Conservation (phyloP, 73 alveolate species). For the Halteria grandinella region DNA sequence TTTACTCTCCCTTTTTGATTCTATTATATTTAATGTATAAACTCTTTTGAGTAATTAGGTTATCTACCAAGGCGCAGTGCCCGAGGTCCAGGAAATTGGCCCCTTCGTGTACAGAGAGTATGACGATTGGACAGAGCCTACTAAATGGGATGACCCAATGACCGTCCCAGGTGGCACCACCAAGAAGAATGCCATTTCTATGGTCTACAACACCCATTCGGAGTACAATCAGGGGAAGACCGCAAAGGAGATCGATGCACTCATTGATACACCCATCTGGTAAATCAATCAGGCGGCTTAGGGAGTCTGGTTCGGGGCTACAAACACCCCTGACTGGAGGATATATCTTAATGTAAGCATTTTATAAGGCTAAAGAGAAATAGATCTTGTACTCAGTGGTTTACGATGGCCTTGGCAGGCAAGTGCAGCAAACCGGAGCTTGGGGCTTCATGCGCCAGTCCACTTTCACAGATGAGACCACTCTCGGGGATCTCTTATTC, state of each 20-base stretch:
- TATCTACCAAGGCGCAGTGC: slow-evolving; percentile 54
- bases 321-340: slow-evolving; percentile 35
- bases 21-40: no score
- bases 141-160: slow-evolving; percentile 24
- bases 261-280: slow-evolving; percentile 37
- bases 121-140: slow-evolving; percentile 31
- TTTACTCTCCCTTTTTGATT: no score
- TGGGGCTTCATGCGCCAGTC: slow-evolving; percentile 28
- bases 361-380: background rate
- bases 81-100: slow-evolving; percentile 56
- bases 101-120: slow-evolving; percentile 55
- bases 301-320: slow-evolving; percentile 62
- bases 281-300: slow-evolving; percentile 60
- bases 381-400: slow-evolving; percentile 50
- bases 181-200: slow-evolving; percentile 15
- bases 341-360: slow-evolving; percentile 7
- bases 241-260: slow-evolving; percentile 30
- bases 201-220: slow-evolving; percentile 6
- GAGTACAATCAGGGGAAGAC: slow-evolving; percentile 19
- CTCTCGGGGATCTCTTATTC: slow-evolving; percentile 8
- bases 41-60: no score
- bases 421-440: slow-evolving; percentile 27
- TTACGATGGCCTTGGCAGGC: slow-evolving; percentile 62
- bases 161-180: slow-evolving; percentile 16
- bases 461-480: background rate